Conservation (phyloP, 2,329 filamentous ascomycete species). For the Xylariaceae sp. region DNA sequence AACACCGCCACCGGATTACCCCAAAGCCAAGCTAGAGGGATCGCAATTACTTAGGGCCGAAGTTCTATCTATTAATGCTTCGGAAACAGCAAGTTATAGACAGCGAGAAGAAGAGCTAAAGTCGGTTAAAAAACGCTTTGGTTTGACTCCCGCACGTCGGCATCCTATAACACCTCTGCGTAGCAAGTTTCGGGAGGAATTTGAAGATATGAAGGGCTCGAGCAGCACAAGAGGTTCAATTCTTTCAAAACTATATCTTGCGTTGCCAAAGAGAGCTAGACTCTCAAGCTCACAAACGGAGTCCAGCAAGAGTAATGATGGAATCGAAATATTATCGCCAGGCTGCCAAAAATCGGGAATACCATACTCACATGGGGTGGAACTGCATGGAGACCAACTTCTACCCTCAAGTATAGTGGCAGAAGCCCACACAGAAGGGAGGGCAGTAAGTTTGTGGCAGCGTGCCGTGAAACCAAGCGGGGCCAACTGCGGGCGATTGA, state of each 20-base stretch:
- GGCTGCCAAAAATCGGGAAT: background rate
- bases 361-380: background rate
- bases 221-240: constrained; percentile 31
- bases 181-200: constrained; percentile 43
- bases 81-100: constrained; percentile 38
- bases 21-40: constrained; percentile 4
- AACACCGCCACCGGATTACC: constrained; percentile 17
- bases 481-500: constrained; percentile 9
- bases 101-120: constrained; percentile 38
- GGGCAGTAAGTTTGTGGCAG: constrained; percentile 15
- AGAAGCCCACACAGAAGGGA: constrained; percentile 4
- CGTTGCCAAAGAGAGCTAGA: constrained; percentile 33
- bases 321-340: background rate
- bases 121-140: constrained; percentile 41
- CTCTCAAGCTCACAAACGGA: constrained; percentile 19
- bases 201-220: constrained; percentile 27
- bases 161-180: constrained; percentile 30
- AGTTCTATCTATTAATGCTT: constrained; percentile 25
- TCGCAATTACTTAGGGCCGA: constrained; percentile 18
- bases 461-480: constrained; percentile 13
- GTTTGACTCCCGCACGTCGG: constrained; percentile 32
- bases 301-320: constrained; percentile 5
- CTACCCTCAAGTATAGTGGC: background rate
- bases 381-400: background rate
- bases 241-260: constrained; percentile 36